phyloP scores from a whole-genome alignment of 2,329 filamentous ascomycete genomes.

The Fusarium sacchari region DNA sequence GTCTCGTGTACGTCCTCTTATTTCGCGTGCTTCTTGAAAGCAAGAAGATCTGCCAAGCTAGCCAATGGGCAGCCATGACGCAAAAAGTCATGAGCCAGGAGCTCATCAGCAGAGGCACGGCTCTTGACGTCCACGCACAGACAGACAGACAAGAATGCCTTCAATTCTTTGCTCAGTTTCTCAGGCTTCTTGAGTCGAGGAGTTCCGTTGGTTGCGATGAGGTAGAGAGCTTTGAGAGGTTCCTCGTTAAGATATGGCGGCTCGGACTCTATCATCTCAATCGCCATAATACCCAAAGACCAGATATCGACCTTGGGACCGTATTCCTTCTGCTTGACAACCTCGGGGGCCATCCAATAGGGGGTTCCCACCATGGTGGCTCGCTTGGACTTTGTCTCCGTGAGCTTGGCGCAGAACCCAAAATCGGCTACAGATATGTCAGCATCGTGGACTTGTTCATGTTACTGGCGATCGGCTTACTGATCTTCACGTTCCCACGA shows the following conservation, averaged over 20 bases:
- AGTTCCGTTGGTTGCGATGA: constrained; percentile 98
- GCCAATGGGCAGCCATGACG: constrained; percentile 87
- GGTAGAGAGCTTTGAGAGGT: constrained; percentile 93
- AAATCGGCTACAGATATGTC: constrained; percentile 80
- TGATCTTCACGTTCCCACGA: constrained; percentile 96
- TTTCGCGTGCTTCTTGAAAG: constrained; percentile 82
- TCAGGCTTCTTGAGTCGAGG: constrained; percentile 98
- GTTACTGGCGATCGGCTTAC: constrained; percentile 63
- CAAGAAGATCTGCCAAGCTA: constrained; percentile 86
- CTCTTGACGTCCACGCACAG: constrained; percentile 96
- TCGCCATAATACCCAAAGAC: constrained; percentile 99
- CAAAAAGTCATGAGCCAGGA: constrained; percentile 92
- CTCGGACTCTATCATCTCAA: constrained; percentile 99
- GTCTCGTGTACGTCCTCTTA: constrained; percentile 49
- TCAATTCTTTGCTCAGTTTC: constrained; percentile 96
- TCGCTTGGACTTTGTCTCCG: constrained; percentile 94
- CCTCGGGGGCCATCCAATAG: constrained; percentile 99
- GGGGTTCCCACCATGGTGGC: constrained; percentile 99
- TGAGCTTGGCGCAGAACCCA: constrained; percentile 98
- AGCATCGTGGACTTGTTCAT: constrained; percentile 6
- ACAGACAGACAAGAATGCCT: constrained; percentile 95
- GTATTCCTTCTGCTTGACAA: constrained; percentile 99
- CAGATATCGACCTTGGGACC: constrained; percentile 98
- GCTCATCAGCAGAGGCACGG: constrained; percentile 88
- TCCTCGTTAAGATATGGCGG: constrained; percentile 98